Percentiles rank a stretch among this genome's conserved stretches.
Conservation (phyloP, 805 yeast species). For the Priceomyces medius region DNA sequence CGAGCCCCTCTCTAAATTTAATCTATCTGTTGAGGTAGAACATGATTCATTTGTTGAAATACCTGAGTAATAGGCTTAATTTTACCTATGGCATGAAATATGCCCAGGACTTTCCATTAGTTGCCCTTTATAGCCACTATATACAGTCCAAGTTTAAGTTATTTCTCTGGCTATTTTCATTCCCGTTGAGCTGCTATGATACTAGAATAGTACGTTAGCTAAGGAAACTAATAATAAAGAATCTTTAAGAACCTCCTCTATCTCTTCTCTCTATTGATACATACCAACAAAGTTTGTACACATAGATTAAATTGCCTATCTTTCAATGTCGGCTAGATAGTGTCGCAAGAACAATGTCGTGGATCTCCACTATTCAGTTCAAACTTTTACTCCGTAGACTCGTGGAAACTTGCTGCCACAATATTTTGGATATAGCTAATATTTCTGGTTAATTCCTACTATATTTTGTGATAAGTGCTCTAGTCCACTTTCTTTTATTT, state of each 20-base stretch:
- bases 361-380: background rate
- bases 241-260: too few species aligned
- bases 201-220: background rate
- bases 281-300: too few species aligned
- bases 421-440: background rate
- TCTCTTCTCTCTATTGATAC: too few species aligned
- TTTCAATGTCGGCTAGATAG: background rate
- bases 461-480: background rate
- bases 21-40: too few species aligned
- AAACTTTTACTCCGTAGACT: background rate
- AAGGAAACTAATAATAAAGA: background rate
- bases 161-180: background rate
- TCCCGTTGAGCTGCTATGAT: background rate
- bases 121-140: too few species aligned
- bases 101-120: too few species aligned
- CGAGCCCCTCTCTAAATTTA: too few species aligned
- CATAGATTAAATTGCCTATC: too few species aligned
- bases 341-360: background rate
- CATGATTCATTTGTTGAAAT: too few species aligned
- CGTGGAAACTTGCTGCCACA: background rate
- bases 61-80: too few species aligned
- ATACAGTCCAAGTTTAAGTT: background rate
- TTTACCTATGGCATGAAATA: too few species aligned
- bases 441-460: background rate
- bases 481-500: background rate